Conservation (phyloP, 176 grass and related monocot genomes). For the bread wheat (Triticum aestivum) region DNA sequence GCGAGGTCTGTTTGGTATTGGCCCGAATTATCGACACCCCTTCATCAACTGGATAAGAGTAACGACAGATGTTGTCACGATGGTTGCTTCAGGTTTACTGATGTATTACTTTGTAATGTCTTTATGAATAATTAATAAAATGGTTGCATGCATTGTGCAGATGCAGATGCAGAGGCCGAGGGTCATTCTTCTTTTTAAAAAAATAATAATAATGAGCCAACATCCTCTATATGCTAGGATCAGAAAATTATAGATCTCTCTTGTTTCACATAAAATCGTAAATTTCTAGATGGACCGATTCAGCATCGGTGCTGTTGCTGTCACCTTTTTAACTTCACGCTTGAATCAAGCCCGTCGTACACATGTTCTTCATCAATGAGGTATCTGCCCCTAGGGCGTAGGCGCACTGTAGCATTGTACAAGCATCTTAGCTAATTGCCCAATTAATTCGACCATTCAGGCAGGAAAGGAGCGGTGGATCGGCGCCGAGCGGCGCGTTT, state of each 20-base stretch:
- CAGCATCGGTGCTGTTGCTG: background rate
- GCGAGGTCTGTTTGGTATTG: too few species aligned
- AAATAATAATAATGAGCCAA: background rate
- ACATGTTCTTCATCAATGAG: conserved; percentile 22
- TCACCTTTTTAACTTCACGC: background rate
- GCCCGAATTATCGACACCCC: too few species aligned
- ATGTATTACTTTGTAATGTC: too few species aligned
- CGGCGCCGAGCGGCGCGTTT: background rate
- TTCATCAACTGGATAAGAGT: too few species aligned
- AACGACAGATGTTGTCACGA: too few species aligned
- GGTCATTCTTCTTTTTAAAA: too few species aligned
- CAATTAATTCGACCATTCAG: conserved; percentile 1
- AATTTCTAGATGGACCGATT: background rate
- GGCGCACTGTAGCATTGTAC: conserved; percentile 26
- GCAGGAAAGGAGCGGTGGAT: background rate
- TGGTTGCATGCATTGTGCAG: too few species aligned
- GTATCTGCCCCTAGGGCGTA: background rate
- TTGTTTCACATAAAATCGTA: background rate
- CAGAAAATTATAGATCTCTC: background rate
- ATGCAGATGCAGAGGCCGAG: too few species aligned
- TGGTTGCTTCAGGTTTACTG: too few species aligned
- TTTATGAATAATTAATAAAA: too few species aligned
- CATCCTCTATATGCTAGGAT: background rate
- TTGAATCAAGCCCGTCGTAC: background rate
- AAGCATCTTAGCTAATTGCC: background rate